Percentiles rank a stretch among this genome's conserved stretches.
Conservation (phyloP, 2,329 filamentous ascomycete species). For the Pyrenochaeta sp. region DNA sequence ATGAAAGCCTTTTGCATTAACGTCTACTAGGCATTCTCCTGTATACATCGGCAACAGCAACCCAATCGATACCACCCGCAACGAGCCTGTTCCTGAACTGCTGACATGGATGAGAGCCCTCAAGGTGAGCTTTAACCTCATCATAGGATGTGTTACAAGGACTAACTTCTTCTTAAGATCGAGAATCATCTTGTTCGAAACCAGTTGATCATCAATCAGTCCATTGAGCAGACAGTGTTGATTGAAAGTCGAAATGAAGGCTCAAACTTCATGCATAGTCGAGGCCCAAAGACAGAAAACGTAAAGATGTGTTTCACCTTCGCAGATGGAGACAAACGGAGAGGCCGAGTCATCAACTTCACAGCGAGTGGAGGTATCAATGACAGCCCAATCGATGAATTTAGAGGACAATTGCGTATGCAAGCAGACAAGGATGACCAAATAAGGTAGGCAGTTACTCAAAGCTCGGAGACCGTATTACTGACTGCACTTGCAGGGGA, state of each 20-base stretch:
- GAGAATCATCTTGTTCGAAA: slow-evolving; percentile 80
- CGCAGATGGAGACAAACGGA: slow-evolving; percentile 67
- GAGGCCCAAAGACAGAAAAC: slow-evolving; percentile 62
- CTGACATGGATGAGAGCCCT: slow-evolving; percentile 82
- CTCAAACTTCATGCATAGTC: slow-evolving; percentile 71
- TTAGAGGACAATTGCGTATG: slow-evolving; percentile 71
- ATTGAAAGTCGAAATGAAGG: slow-evolving; percentile 73
- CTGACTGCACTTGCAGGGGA: slow-evolving; percentile 31
- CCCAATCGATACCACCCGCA: slow-evolving; percentile 64
- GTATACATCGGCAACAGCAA: slow-evolving; percentile 70
- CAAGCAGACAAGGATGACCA: slow-evolving; percentile 76
- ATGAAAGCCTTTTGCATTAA: slow-evolving; percentile 5
- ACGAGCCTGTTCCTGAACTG: slow-evolving; percentile 76
- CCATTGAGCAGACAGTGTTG: slow-evolving; percentile 84
- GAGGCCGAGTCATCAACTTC: slow-evolving; percentile 59
- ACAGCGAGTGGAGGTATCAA: slow-evolving; percentile 56
- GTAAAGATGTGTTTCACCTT: slow-evolving; percentile 76
- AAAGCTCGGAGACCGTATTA: not conserved
- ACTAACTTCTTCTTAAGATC: slow-evolving; percentile 60
- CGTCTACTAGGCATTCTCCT: slow-evolving; percentile 52
- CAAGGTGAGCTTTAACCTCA: slow-evolving; percentile 53
- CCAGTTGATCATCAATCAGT: slow-evolving; percentile 81
- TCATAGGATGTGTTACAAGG: not conserved
- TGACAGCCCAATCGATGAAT: slow-evolving; percentile 62
- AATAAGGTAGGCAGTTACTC: slow-evolving; percentile 57